Base-by-base conservation (phyloP, 73 alveolate genomes). In the Paramecium tetraurelia region DNA sequence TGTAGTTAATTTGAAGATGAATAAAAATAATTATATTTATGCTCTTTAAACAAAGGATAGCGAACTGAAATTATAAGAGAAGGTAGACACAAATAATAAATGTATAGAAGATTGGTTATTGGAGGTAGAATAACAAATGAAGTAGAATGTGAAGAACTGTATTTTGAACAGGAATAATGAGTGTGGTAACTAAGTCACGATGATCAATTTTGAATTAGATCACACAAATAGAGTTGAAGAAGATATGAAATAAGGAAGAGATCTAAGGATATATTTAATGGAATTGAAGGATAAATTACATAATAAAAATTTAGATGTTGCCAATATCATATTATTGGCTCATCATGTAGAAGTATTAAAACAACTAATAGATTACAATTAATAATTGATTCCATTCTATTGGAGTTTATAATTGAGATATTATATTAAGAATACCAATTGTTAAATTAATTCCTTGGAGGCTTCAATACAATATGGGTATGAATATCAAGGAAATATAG, bases 241-340 rank as follows among this genome's bases (percentile, higher is more conserved):
- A 29, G 59, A 38, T 16, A 29, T 75, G 33, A 75, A 75, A 75
- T 35, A 41, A 10, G 38, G 58, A 10, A 35, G 89, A 86, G 75
- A 95, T 92, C 93, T 59, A 24, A 86, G 58, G 11, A 43, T 44
- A 21, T 58, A 70, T 70, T 92, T 21, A 92, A 87, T 63, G 83
- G 97, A 95, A 86, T 95, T 92, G 85, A 94, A 92, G 11, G 97
- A 96, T 31, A 88, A 86, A 76, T 95, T 94, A 20, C 94, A 92
- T 86, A 86, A 85, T 41, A 86, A 92, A 59, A 94, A 92, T 29
- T 59, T 92, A 43, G 90, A 95, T 24, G 96, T 96, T 2, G 72
- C 93, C 36, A 92, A 95, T 76, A 95, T 92, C 38, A 95, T 92
- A 95, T 95, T 95, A 29, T 88, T 93, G 31, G 92, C 90, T 85